Evolutionary conservation across 2,329 filamentous ascomycete genomes (phyloP), one percentile per base, ranked within the genome.

Genomic region (Fusarium tricinctum): DNA sequence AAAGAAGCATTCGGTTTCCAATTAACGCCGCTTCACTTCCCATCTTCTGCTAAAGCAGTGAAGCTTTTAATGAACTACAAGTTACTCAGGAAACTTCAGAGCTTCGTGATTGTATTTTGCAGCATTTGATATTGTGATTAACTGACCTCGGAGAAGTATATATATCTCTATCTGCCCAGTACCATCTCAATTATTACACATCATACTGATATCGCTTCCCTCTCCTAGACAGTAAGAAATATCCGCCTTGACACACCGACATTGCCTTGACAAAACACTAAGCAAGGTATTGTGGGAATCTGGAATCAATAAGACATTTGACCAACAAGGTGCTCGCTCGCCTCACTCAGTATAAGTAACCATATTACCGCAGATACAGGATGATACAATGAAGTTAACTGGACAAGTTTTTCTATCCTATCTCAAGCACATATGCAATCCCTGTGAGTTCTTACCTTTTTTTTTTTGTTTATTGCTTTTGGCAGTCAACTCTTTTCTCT

Each of bases 251-350:
- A 19, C 35, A n/a, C 35, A 38, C 35, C 35, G 35, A 38, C 17
- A 38, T 38, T 38, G 5, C 7, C 35, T 38, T 17, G 17, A 38
- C 35, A 38, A n/a, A 38, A 19, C 17, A 38, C 17, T n/a, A 38
- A 46, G 59, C 49, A 40, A 30, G 33, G n/a, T 20, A 10, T 20
- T 32, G 19, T 20, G n/a, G 19, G 17, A 57, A 30, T 26, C 30
- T 20, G 38, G 42, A 46, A 46, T 39, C 30, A 22, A 46, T 44
- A 44, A 44, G 46, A 53, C 43, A 57, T 44, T 45, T 32, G 57
- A 33, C 68, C 59, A 63, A 66, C 66, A 68, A 73, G 70, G 68
- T 73, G 45, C 53, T 54, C 54, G 49, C 33, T 62, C 49, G 47
- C 43, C 49, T 47, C 43, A 47, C 22, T 2, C 32, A 20, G 20